A percentile compares a stretch with the other conserved stretches of the same genome.
These are phyloP conservation scores for Acer yangbiense DNA, from an alignment of 345 rosid genomes.

Conservation along the genomic window DNA sequence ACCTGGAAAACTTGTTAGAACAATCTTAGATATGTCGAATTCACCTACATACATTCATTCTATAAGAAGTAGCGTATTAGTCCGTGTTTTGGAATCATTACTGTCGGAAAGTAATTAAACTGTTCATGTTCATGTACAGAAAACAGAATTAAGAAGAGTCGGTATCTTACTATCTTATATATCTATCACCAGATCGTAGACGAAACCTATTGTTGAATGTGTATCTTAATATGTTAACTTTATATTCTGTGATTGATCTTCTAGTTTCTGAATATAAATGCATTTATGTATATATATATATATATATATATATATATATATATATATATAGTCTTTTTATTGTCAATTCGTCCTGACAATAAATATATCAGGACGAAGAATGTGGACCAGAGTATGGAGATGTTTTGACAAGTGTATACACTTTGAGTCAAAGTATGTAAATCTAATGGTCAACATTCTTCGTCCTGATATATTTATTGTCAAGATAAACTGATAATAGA, in stretches of 20 bases:
- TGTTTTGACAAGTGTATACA: too few relatives aligned
- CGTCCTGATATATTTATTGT: too few relatives aligned
- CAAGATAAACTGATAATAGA: too few relatives aligned
- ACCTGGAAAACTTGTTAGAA: slow-evolving; percentile 65
- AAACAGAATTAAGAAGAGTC: not conserved
- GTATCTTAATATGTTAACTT: not conserved
- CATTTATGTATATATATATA: not conserved
- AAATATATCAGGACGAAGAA: too few relatives aligned
- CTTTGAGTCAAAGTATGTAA: too few relatives aligned
- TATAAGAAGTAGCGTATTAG: not conserved
- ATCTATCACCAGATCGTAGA: not conserved
- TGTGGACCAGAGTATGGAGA: too few relatives aligned
- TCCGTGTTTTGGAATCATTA: slow-evolving; percentile 2
- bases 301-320: too few relatives aligned
- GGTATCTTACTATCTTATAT: not conserved
- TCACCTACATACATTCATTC: not conserved
- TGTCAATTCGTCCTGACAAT: too few relatives aligned
- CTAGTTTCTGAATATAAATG: not conserved
- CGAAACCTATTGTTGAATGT: not conserved
- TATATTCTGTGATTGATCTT: not conserved
- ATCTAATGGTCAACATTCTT: too few relatives aligned
- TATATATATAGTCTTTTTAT: too few relatives aligned
- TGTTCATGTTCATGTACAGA: not conserved
- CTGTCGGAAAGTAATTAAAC: not conserved
- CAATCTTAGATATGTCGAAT: slow-evolving; percentile 49